Percentiles rank a stretch among this genome's conserved stretches.
Conservation (phyloP, 768 basidiomycete species). For the Trichaptum fuscoviolaceum region DNA sequence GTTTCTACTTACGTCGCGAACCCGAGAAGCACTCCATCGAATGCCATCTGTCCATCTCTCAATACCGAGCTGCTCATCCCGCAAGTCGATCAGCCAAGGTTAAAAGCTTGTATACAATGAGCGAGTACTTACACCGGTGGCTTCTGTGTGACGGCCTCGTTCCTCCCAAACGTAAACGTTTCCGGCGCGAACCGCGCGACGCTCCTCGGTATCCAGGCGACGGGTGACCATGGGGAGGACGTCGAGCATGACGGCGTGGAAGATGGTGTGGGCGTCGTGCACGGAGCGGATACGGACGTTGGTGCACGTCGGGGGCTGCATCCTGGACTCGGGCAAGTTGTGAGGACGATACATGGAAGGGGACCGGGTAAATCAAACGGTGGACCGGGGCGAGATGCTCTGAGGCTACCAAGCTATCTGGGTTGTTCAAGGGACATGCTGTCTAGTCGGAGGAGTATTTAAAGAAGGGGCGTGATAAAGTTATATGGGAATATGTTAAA, state of each 20-base stretch:
- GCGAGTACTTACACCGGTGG: slow-evolving; percentile 49
- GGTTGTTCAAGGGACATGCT: not conserved
- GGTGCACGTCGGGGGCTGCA: slow-evolving; percentile 68
- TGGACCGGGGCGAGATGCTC: slow-evolving; percentile 3
- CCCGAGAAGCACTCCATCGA: slow-evolving; percentile 75
- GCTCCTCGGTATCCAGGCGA: slow-evolving; percentile 71
- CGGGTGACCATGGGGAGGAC: slow-evolving; percentile 63
- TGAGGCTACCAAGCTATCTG: too few relatives aligned
- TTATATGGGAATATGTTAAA: slow-evolving; percentile 4
- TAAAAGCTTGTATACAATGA: slow-evolving; percentile 13
- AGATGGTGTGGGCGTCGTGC: slow-evolving; percentile 66
- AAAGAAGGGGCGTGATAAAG: slow-evolving; percentile 8
- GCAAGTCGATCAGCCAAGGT: slow-evolving; percentile 5
- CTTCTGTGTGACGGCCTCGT: slow-evolving; percentile 59
- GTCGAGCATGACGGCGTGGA: slow-evolving; percentile 60
- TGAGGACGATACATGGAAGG: slow-evolving; percentile 14
- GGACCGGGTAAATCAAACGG: slow-evolving; percentile 4
- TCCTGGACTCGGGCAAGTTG: slow-evolving; percentile 21
- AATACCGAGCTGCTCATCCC: slow-evolving; percentile 53
- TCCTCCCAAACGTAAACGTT: slow-evolving; percentile 84
- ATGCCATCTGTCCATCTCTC: slow-evolving; percentile 81
- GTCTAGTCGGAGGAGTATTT: not conserved
- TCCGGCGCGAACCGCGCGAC: slow-evolving; percentile 63
- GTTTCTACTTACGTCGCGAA: slow-evolving; percentile 54
- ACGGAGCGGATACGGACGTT: slow-evolving; percentile 58